phyloP scores from a whole-genome alignment of 371 early-diverging fungal genomes.

The Aphelidium insulamus region DNA sequence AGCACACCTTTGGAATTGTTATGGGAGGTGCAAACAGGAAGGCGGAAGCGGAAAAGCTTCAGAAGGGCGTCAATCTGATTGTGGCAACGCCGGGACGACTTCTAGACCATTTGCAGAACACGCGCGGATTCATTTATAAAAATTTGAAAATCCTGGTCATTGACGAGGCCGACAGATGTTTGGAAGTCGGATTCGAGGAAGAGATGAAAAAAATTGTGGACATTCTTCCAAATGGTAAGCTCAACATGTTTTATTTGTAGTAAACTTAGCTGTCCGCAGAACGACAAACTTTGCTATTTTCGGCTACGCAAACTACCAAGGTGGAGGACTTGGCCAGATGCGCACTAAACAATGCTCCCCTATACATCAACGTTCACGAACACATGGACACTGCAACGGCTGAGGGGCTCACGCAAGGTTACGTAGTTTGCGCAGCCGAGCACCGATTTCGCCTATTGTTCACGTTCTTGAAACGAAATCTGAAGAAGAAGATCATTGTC shows the following conservation, averaged over 20 bases:
- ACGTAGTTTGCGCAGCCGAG: slow-evolving; percentile 75
- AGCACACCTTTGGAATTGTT: slow-evolving; percentile 87
- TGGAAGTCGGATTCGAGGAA: slow-evolving; percentile 95
- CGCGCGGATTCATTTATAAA: slow-evolving; percentile 72
- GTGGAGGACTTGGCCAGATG: slow-evolving; percentile 87
- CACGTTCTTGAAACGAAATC: slow-evolving; percentile 80
- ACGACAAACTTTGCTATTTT: slow-evolving; percentile 92
- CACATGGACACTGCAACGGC: slow-evolving; percentile 71
- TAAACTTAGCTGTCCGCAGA: slow-evolving; percentile 12
- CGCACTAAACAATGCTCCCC: slow-evolving; percentile 70
- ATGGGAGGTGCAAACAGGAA: slow-evolving; percentile 93
- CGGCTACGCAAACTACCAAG: slow-evolving; percentile 96
- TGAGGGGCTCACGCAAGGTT: slow-evolving; percentile 90
- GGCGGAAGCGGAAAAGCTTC: slow-evolving; percentile 80
- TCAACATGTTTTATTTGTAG: slow-evolving; percentile 1
- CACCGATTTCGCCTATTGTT: slow-evolving; percentile 75
- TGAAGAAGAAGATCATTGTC: slow-evolving; percentile 87
- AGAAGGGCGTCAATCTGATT: slow-evolving; percentile 79
- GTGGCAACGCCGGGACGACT: slow-evolving; percentile 97
- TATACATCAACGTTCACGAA: slow-evolving; percentile 91
- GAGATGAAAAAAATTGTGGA: slow-evolving; percentile 93
- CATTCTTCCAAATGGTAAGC: slow-evolving; percentile 44
- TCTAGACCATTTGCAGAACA: slow-evolving; percentile 89
- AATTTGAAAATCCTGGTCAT: slow-evolving; percentile 79
- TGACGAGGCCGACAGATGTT: slow-evolving; percentile 97